Base-by-base conservation (phyloP, 2,329 filamentous ascomycete species). In the Fonsecaea erecta region DNA sequence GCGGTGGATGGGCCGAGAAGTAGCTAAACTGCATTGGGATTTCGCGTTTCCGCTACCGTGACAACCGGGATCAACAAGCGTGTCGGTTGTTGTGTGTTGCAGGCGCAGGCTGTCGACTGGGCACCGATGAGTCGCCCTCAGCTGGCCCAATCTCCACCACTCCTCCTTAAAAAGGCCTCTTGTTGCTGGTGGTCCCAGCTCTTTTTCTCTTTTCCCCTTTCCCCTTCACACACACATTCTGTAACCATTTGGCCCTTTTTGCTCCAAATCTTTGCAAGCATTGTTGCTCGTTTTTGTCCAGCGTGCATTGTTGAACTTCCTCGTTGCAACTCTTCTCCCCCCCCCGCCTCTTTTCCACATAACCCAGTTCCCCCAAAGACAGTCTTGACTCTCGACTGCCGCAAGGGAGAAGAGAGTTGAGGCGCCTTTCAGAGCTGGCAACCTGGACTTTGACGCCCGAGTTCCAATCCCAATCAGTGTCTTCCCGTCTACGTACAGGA, bases 381-480 rank as follows among this genome's bases (percentile, higher is more conserved):
- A 72, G 70, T 73, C 71, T 72, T 72, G 69, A 71, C 70, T 73
- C 71, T 73, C 71, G 66, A 72, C 71, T 72, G 66, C 71, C 71
- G 69, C 63, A 72, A 70, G 71, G 71, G 64, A 71, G 64, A 66
- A 68, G 71, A 73, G 71, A 71, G 69, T 72, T 68, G 62, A 73
- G 71, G 64, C 71, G 70, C 63, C 64, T 60, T 35, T 60, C 26
- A 63, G 68, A 61, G 46, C 67, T 62, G 71, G 52, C 71, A 73
- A 72, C 64, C 71, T 73, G 71, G 71, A 73, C 70, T 73, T 73
- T 71, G 71, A 73, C 71, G 71, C 93, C 84, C 91, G 93, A 84
- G 91, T 97, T 84, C 92, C 94, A 86, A 95, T 98, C 84, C 94
- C 94, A 85, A 96, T 97, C 89, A 97, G 93, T 91, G 91, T 97